Evolutionary conservation across 2,329 filamentous ascomycete genomes (phyloP).

Genomic region (Paecilomyces sp.): DNA sequence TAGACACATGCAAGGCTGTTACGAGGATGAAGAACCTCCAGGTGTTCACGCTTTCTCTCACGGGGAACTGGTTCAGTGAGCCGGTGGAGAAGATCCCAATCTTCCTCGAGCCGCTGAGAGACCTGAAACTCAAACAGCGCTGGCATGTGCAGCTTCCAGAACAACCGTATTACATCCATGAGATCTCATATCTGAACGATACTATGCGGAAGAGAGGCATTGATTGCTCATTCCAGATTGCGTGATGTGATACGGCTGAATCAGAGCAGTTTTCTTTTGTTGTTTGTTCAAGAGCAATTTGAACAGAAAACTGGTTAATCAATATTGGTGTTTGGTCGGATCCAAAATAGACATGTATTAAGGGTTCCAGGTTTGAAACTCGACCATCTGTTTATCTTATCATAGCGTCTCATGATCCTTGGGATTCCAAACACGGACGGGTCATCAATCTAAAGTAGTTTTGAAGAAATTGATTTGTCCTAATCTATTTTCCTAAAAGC

Average conservation of each 20-base stretch:
- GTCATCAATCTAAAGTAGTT: not conserved
- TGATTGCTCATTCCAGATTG: conserved; percentile 20
- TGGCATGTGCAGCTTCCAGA: conserved; percentile 27
- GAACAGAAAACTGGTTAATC: not conserved
- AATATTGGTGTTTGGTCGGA: not conserved
- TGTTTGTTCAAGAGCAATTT: not conserved
- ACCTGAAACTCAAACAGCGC: conserved; percentile 12
- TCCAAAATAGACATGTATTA: not conserved
- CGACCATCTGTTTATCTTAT: not conserved
- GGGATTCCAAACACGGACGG: not conserved
- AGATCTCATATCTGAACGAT: conserved; percentile 19
- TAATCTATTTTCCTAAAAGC: too few relatives aligned
- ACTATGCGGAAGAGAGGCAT: conserved; percentile 25
- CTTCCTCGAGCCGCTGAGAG: conserved; percentile 28
- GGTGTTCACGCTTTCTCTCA: conserved; percentile 23
- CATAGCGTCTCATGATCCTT: not conserved
- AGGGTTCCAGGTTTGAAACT: not conserved
- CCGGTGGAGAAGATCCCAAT: conserved; percentile 26
- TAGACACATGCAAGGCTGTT: conserved; percentile 26
- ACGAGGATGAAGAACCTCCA: conserved; percentile 16
- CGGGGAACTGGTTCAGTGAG: conserved; percentile 30
- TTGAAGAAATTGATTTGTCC: too few relatives aligned
- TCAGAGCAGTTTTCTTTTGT: not conserved
- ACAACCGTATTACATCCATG: conserved; percentile 26
- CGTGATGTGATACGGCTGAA: not conserved